Evolutionary conservation across 2,329 filamentous ascomycete species (phyloP).

Genomic region (Thelonectria discophora): DNA sequence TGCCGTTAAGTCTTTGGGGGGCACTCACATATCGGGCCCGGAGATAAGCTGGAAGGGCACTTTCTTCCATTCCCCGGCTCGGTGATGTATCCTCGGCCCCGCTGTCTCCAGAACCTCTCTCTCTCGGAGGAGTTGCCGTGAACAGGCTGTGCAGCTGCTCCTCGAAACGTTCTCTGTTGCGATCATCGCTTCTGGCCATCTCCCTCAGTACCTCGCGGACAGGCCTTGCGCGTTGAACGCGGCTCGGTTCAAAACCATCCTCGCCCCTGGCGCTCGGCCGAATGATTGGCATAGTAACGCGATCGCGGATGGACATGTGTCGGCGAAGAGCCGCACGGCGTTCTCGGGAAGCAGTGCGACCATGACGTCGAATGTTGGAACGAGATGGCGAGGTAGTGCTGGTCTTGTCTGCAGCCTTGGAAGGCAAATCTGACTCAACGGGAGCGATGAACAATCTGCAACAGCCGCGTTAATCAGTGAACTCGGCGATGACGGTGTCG

Average conservation of each 20-base stretch:
- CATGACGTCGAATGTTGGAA: conserved; percentile 52
- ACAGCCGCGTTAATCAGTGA: conserved; percentile 29
- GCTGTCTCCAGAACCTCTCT: conserved; percentile 22
- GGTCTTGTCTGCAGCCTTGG: conserved; percentile 47
- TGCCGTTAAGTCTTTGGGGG: no score
- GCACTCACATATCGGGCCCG: conserved; percentile 39
- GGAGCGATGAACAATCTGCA: conserved; percentile 57
- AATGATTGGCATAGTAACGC: conserved; percentile 25
- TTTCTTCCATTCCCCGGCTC: conserved; percentile 39
- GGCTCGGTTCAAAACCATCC: background rate
- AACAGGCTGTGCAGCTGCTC: conserved; percentile 42
- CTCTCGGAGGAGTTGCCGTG: conserved; percentile 28
- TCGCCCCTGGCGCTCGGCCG: background rate
- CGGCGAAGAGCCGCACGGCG: conserved; percentile 44
- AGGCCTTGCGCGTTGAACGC: conserved; percentile 25
- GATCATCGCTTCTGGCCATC: conserved; percentile 36
- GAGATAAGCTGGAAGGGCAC: conserved; percentile 31
- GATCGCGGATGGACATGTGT: conserved; percentile 41
- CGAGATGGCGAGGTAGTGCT: conserved; percentile 46
- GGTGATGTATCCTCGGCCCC: conserved; percentile 23
- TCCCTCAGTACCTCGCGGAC: conserved; percentile 42
- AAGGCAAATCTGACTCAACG: conserved; percentile 54
- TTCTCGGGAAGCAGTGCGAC: conserved; percentile 46
- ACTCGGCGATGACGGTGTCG: conserved; percentile 17
- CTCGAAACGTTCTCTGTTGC: conserved; percentile 40